phyloP scores from a whole-genome alignment of 225 moss, liverwort and hornwort species.

The Bryoerythrophyllum caledonicum region DNA sequence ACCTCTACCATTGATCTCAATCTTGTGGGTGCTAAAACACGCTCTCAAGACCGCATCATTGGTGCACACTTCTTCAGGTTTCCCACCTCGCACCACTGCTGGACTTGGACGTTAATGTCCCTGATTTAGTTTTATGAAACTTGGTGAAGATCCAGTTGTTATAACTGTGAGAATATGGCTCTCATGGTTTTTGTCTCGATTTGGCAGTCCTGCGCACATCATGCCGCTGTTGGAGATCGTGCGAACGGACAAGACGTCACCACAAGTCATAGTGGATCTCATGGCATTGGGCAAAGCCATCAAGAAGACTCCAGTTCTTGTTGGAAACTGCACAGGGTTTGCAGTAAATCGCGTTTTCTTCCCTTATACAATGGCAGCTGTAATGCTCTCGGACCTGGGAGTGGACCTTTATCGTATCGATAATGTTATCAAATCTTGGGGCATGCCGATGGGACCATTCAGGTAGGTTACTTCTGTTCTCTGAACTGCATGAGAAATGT shows the following conservation, averaged over 20 bases:
- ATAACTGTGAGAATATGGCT: background rate
- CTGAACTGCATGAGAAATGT: background rate
- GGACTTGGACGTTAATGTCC: slow-evolving; percentile 12
- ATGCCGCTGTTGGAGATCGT: slow-evolving; percentile 99
- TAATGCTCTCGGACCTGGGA: slow-evolving; percentile 76
- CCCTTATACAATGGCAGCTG: slow-evolving; percentile 87
- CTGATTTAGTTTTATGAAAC: background rate
- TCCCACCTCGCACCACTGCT: slow-evolving; percentile 9
- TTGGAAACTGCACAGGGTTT: slow-evolving; percentile 97
- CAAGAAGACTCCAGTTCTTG: slow-evolving; percentile 91
- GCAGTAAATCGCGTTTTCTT: slow-evolving; percentile 98
- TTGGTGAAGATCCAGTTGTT: slow-evolving; percentile 7
- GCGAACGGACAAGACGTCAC: slow-evolving; percentile 89
- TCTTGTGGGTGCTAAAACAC: slow-evolving; percentile 83
- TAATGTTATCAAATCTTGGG: slow-evolving; percentile 86
- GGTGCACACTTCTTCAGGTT: slow-evolving; percentile 99
- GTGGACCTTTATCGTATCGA: slow-evolving; percentile 88
- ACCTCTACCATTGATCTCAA: slow-evolving; percentile 97
- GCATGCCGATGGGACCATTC: slow-evolving; percentile 99
- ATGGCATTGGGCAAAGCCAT: slow-evolving; percentile 86
- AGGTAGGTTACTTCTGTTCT: slow-evolving; percentile 41
- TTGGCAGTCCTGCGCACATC: slow-evolving; percentile 92
- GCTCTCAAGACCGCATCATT: slow-evolving; percentile 77
- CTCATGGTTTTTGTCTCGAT: slow-evolving; percentile 19
- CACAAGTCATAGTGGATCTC: slow-evolving; percentile 92